A percentile compares a stretch with the other conserved stretches of the same genome.
Evolutionary conservation across 2,329 filamentous ascomycete genomes (phyloP).

Genomic region (Exophiala mesophila): DNA sequence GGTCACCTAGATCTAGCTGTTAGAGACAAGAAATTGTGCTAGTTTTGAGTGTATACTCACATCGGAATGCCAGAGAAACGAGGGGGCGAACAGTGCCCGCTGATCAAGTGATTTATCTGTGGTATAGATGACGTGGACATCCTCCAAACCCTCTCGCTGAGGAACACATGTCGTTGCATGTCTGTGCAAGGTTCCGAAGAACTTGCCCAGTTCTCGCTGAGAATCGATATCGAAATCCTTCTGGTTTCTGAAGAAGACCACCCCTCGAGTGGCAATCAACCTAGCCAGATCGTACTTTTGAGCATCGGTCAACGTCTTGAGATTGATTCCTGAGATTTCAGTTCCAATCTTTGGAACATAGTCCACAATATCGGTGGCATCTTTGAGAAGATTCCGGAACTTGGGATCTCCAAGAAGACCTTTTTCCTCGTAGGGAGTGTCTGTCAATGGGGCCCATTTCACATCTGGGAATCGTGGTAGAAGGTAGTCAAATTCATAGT

Average conservation of each 20-base stretch:
- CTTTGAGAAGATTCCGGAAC: slow-evolving; percentile 49
- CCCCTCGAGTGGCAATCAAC: slow-evolving; percentile 62
- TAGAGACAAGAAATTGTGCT: no score
- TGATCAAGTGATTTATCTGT: slow-evolving; percentile 51
- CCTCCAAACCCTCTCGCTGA: slow-evolving; percentile 42
- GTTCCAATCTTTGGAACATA: slow-evolving; percentile 33
- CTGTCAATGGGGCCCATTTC: slow-evolving; percentile 47
- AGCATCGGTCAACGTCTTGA: slow-evolving; percentile 51
- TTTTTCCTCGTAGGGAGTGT: slow-evolving; percentile 50
- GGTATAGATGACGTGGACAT: slow-evolving; percentile 60
- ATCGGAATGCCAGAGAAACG: slow-evolving; percentile 55
- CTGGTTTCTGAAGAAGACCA: slow-evolving; percentile 66
- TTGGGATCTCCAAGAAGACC: slow-evolving; percentile 50
- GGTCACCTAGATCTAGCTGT: slow-evolving; percentile 49
- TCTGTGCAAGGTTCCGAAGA: slow-evolving; percentile 57
- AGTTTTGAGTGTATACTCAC: slow-evolving; percentile 36
- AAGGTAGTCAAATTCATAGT: slow-evolving; percentile 51
- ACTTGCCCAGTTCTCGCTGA: slow-evolving; percentile 60
- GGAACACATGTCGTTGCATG: slow-evolving; percentile 52
- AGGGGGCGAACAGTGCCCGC: slow-evolving; percentile 50
- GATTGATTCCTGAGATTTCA: slow-evolving; percentile 42
- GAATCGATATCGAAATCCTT: slow-evolving; percentile 45
- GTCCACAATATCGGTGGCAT: slow-evolving; percentile 53
- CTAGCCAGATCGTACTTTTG: slow-evolving; percentile 63
- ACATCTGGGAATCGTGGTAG: slow-evolving; percentile 50